phyloP scores from a whole-genome alignment of 192 early-diverging fungal genomes.

The Chytriomyces sp. region DNA sequence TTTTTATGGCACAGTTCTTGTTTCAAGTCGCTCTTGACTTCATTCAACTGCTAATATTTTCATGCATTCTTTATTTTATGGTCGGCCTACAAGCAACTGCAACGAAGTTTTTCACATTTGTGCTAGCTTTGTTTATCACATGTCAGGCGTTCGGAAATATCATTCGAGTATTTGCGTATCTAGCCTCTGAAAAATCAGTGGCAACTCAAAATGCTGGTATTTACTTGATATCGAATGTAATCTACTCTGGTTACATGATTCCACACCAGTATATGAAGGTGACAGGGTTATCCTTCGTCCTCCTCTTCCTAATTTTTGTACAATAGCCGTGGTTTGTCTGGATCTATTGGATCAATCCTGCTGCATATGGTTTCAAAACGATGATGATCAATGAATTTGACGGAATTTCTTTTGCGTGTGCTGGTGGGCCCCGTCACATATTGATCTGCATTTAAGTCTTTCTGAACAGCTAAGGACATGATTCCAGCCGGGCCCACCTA shows the following conservation, averaged over 20 bases:
- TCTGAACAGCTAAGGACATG: no score
- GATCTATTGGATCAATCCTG: conserved; percentile 67
- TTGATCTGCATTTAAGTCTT: no score
- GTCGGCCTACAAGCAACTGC: conserved; percentile 51
- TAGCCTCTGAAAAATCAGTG: conserved; percentile 51
- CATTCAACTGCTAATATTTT: conserved; percentile 57
- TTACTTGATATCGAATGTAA: conserved; percentile 51
- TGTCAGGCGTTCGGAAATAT: conserved; percentile 60
- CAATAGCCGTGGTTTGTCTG: background rate
- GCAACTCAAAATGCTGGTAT: conserved; percentile 58
- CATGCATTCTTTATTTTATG: conserved; percentile 64
- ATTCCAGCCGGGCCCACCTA: conserved; percentile 52
- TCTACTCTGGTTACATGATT: conserved; percentile 68
- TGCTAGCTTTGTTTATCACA: conserved; percentile 55
- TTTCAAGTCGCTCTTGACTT: conserved; percentile 54
- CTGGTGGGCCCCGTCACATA: background rate
- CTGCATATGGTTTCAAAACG: conserved; percentile 61
- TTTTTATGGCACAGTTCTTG: conserved; percentile 57
- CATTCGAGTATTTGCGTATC: conserved; percentile 61
- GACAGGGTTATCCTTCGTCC: background rate
- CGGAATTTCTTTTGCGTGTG: conserved; percentile 37
- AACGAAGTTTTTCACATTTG: conserved; percentile 57
- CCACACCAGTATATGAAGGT: conserved; percentile 58
- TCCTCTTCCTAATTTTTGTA: background rate
- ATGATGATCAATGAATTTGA: conserved; percentile 65